A percentile compares a stretch with the other conserved stretches of the same genome.
These are phyloP conservation scores for Calonectria fujianensis DNA, from an alignment of 2,329 filamentous ascomycete genomes.

Conservation along the genomic window DNA sequence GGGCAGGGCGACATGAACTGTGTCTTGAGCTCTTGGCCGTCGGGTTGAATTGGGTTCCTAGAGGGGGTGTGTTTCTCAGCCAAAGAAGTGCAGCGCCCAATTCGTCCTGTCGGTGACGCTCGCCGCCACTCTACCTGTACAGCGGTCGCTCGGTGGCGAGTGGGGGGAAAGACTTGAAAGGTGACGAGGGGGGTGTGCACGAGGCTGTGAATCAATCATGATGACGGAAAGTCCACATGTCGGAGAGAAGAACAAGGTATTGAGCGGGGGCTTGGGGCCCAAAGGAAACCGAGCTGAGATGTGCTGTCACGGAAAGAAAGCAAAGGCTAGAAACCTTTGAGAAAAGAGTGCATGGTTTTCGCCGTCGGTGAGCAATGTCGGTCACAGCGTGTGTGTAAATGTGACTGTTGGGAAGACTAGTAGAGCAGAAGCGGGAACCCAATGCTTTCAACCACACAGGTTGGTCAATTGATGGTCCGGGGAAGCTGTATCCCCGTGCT, in stretches of 20 bases:
- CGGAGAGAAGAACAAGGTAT: background rate
- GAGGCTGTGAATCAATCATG: slow-evolving; percentile 9
- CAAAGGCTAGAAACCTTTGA: background rate
- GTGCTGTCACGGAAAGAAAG: background rate
- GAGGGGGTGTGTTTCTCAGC: slow-evolving; percentile 12
- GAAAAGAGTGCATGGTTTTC: background rate
- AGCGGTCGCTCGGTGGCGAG: slow-evolving; percentile 21
- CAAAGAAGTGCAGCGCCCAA: background rate
- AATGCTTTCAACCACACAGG: slow-evolving; percentile 20
- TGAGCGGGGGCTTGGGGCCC: background rate
- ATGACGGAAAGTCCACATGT: background rate
- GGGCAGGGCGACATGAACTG: slow-evolving; percentile 36
- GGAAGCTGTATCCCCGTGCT: slow-evolving; percentile 5
- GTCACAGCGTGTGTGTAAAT: slow-evolving; percentile 6
- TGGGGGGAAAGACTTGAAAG: slow-evolving; percentile 20
- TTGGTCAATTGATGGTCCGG: slow-evolving; percentile 22
- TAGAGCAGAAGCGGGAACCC: slow-evolving; percentile 9
- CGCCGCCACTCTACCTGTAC: background rate
- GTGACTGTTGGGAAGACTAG: slow-evolving; percentile 19
- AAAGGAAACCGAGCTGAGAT: background rate
- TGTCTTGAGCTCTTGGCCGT: slow-evolving; percentile 21
- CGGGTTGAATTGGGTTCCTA: slow-evolving; percentile 35
- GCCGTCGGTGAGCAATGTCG: slow-evolving; percentile 18
- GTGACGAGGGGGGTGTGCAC: background rate
- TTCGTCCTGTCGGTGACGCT: slow-evolving; percentile 13